These are phyloP conservation scores for Yamadazyma aaseri DNA, from an alignment of 1,139 yeast species.

Conservation along the genomic window DNA sequence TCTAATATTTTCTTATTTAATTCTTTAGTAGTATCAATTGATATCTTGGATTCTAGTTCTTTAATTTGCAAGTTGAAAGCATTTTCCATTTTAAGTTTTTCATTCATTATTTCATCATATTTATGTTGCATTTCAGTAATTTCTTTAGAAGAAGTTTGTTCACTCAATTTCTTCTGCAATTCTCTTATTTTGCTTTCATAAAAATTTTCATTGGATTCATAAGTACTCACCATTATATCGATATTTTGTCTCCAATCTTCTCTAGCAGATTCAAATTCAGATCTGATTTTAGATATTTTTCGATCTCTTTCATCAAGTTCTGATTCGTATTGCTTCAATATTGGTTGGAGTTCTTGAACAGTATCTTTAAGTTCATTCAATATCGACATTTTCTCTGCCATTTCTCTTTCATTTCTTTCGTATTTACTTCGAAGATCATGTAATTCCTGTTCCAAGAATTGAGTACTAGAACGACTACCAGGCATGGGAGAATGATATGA, in stretches of 20 bases:
- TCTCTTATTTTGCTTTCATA: conserved; percentile 28
- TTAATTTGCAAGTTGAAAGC: conserved; percentile 7
- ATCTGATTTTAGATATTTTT: conserved; percentile 36
- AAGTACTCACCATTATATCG: conserved; percentile 48
- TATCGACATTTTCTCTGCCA: conserved; percentile 35
- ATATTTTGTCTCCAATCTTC: conserved; percentile 59
- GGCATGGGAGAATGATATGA: conserved; percentile 10
- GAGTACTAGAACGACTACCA: conserved; percentile 2
- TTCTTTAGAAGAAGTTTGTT: conserved; percentile 7
- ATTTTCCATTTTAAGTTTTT: conserved; percentile 7
- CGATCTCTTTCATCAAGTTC: conserved; percentile 39
- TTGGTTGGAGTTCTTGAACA: conserved; percentile 46
- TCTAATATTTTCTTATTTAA: conserved; percentile 9
- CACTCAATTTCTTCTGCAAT: conserved; percentile 14
- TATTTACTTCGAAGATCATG: conserved; percentile 18
- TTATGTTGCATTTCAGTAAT: conserved; percentile 8
- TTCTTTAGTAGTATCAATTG: conserved; percentile 12
- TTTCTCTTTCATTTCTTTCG: conserved; percentile 24
- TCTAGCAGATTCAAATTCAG: conserved; percentile 51
- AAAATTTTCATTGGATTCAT: conserved; percentile 40
- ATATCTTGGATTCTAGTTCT: conserved; percentile 19
- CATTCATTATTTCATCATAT: conserved; percentile 6
- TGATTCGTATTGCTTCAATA: conserved; percentile 44
- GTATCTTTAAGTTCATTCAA: conserved; percentile 43
- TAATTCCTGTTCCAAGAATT: conserved; percentile 17